Conservation (phyloP, 2,329 filamentous ascomycete genomes). For the Rutstroemia sp. region DNA sequence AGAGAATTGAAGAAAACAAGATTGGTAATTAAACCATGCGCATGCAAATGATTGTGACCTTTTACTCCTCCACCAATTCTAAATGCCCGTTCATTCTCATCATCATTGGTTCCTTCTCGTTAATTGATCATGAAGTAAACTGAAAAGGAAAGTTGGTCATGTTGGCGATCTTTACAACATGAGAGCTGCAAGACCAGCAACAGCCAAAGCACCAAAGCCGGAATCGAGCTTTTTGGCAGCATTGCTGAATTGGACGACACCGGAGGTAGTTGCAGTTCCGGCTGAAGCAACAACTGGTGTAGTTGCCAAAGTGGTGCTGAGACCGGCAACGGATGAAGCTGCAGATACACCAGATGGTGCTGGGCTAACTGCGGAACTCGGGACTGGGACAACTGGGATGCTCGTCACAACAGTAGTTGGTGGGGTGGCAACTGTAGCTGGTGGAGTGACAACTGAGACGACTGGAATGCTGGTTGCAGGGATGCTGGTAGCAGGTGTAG, state of each 20-base stretch:
- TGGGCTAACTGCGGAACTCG: background rate
- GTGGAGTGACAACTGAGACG: background rate
- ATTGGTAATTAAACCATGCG: background rate
- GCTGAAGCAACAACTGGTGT: background rate
- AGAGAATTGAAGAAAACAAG: constrained; percentile 10
- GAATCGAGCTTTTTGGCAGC: constrained; percentile 15
- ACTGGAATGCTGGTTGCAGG: constrained; percentile 10
- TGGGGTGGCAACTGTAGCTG: background rate
- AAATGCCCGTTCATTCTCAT: constrained; percentile 9
- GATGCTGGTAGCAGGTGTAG: background rate
- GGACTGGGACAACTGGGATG: background rate
- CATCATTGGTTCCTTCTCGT: constrained; percentile 10
- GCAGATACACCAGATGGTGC: background rate
- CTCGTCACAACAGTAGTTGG: background rate
- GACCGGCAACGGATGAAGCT: no score
- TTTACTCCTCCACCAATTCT: constrained; percentile 10
- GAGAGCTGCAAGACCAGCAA: constrained; percentile 21
- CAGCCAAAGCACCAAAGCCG: constrained; percentile 19
- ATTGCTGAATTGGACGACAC: constrained; percentile 15
- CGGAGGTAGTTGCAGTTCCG: constrained; percentile 7
- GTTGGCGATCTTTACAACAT: constrained; percentile 18
- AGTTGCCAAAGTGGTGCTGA: background rate
- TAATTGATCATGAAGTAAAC: constrained; percentile 1
- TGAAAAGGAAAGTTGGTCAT: constrained; percentile 6
- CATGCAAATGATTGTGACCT: constrained; percentile 18